phyloP scores from a whole-genome alignment of 1,284 basidiomycete species.

The Inonotus obliquus region DNA sequence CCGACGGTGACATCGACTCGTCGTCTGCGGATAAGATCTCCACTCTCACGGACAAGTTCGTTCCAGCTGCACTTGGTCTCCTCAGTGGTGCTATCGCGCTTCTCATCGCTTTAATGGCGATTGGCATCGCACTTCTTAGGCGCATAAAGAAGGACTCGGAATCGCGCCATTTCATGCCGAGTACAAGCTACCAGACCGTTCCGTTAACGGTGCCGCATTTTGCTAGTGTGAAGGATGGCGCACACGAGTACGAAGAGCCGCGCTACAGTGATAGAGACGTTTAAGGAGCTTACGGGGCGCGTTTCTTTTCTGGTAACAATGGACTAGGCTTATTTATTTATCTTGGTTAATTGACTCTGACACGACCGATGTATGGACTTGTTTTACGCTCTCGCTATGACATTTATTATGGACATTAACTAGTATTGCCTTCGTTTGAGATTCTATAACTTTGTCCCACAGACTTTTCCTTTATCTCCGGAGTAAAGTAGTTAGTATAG shows the following conservation, averaged over 20 bases:
- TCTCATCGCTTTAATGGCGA: slow-evolving; percentile 6
- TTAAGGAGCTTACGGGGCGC: too few relatives aligned
- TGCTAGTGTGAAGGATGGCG: slow-evolving; percentile 8
- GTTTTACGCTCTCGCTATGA: too few relatives aligned
- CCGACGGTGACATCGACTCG: not conserved
- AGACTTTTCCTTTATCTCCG: not conserved
- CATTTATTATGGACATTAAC: too few relatives aligned
- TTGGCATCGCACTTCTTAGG: slow-evolving; percentile 4
- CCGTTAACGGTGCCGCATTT: slow-evolving; percentile 11
- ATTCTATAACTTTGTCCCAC: not conserved
- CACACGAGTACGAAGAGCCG: slow-evolving; percentile 16
- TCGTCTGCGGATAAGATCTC: slow-evolving; percentile 5
- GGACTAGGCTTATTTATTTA: too few relatives aligned
- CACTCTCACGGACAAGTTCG: slow-evolving; percentile 9
- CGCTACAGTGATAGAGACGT: slow-evolving; percentile 10
- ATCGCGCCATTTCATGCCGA: slow-evolving; percentile 4
- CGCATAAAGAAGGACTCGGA: not conserved
- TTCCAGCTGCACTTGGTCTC: slow-evolving; percentile 8
- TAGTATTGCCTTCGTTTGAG: not conserved
- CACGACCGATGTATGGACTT: too few relatives aligned
- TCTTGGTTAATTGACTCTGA: too few relatives aligned
- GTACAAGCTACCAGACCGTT: slow-evolving; percentile 5
- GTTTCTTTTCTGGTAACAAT: too few relatives aligned
- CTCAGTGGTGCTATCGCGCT: slow-evolving; percentile 5
- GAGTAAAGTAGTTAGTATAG: not conserved